Conservation (phyloP, 371 early-diverging fungal genomes). For the Umbelopsis sp. region DNA sequence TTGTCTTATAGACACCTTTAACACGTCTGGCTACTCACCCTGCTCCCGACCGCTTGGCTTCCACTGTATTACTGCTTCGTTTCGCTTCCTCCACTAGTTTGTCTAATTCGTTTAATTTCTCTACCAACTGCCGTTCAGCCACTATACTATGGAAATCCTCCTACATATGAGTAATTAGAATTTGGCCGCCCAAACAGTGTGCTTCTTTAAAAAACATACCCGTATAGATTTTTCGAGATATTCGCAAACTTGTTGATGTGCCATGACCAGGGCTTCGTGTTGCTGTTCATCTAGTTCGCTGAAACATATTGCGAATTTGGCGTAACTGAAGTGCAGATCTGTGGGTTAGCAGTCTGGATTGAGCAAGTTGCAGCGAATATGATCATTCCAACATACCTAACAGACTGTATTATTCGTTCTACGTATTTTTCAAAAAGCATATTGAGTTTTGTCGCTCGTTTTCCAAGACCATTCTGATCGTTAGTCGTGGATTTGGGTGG, state of each 20-base stretch:
- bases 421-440: constrained; percentile 12
- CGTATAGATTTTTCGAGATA: constrained; percentile 3
- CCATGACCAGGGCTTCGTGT: constrained; percentile 4
- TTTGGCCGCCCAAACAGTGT: neutral
- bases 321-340: neutral
- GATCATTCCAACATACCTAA: neutral
- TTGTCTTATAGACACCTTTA: neutral
- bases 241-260: constrained; percentile 10
- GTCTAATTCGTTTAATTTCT: constrained; percentile 3
- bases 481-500: neutral
- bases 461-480: neutral
- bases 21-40: neutral
- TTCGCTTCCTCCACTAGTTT: constrained; percentile 2
- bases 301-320: constrained; percentile 10
- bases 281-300: neutral
- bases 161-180: neutral
- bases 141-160: constrained; percentile 7
- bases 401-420: constrained; percentile 6
- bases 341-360: neutral
- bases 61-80: neutral
- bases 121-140: neutral
- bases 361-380: neutral
- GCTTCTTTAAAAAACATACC: neutral
- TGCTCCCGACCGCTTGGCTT: neutral
- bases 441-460: constrained; percentile 7